A percentile compares a stretch with the other conserved stretches of the same genome.
Conservation (phyloP, 106 monocot species). For the Dendrobium catenatum region DNA sequence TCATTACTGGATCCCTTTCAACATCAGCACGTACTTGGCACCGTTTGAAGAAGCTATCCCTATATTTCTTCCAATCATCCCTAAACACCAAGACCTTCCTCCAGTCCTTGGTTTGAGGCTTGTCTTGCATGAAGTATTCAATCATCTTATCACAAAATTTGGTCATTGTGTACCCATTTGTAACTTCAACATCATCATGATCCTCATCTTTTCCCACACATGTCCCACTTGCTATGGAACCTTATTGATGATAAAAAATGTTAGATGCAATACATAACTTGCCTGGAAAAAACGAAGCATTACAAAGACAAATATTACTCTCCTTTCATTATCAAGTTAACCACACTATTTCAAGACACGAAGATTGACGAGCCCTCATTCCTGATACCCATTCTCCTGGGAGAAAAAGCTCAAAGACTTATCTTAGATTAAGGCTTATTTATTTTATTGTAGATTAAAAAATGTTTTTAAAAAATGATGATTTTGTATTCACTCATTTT, state of each 20-base stretch:
- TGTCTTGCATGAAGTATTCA: conserved; percentile 77
- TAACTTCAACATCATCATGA: conserved; percentile 42
- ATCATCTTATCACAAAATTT: conserved; percentile 96
- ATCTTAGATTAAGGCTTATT: not conserved
- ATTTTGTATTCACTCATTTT: too few species aligned
- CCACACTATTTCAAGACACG: not conserved
- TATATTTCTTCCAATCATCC: conserved; percentile 87
- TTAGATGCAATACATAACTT: not conserved
- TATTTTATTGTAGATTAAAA: too few species aligned
- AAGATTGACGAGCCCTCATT: not conserved
- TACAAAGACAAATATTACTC: not conserved
- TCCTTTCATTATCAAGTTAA: not conserved
- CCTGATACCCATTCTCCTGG: not conserved
- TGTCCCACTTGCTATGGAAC: conserved; percentile 10
- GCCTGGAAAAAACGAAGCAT: not conserved
- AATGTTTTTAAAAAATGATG: too few species aligned
- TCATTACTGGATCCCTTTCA: conserved; percentile 51
- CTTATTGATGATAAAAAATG: conserved; percentile 4
- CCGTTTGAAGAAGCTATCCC: conserved; percentile 49
- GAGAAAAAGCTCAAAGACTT: not conserved
- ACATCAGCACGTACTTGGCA: conserved; percentile 48
- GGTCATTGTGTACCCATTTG: conserved; percentile 85
- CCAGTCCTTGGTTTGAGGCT: conserved; percentile 83
- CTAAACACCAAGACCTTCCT: conserved; percentile 86
- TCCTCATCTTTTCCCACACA: conserved; percentile 20